Conservation (phyloP, 139 green algal genomes). For the Spirogloea muscicola region DNA sequence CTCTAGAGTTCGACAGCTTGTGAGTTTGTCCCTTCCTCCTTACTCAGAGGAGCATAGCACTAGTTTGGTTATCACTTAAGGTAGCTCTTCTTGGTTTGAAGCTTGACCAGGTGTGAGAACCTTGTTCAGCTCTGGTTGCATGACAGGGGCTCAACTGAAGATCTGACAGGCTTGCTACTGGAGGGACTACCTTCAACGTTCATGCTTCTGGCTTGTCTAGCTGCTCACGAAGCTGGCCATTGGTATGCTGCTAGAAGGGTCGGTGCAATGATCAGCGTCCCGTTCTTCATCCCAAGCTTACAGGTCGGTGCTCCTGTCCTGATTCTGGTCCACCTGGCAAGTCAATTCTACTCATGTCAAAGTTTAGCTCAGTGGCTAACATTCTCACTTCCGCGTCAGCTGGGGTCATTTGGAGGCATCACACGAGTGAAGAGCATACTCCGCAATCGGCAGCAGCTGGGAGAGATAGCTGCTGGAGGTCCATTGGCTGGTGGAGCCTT, state of each 20-base stretch:
- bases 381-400: background rate
- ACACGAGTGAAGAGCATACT: conserved; percentile 62
- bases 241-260: conserved; percentile 52
- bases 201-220: conserved; percentile 10
- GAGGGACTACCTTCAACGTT: conserved; percentile 3
- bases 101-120: no score
- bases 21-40: no score
- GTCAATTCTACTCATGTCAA: no score
- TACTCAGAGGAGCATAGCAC: no score
- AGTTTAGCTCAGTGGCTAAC: no score
- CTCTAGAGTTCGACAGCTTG: conserved; percentile 5
- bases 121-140: no score
- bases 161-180: background rate
- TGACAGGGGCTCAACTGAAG: no score
- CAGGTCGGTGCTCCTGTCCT: conserved; percentile 17
- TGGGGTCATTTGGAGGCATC: conserved; percentile 75
- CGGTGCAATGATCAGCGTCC: conserved; percentile 65
- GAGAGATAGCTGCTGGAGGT: conserved; percentile 27
- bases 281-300: conserved; percentile 70
- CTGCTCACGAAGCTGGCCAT: conserved; percentile 65
- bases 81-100: no score
- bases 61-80: no score
- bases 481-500: conserved; percentile 19
- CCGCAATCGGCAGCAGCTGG: conserved; percentile 4
- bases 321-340: background rate